Conservation (phyloP, 768 basidiomycete species). For the Hygrocybe coccinea region DNA sequence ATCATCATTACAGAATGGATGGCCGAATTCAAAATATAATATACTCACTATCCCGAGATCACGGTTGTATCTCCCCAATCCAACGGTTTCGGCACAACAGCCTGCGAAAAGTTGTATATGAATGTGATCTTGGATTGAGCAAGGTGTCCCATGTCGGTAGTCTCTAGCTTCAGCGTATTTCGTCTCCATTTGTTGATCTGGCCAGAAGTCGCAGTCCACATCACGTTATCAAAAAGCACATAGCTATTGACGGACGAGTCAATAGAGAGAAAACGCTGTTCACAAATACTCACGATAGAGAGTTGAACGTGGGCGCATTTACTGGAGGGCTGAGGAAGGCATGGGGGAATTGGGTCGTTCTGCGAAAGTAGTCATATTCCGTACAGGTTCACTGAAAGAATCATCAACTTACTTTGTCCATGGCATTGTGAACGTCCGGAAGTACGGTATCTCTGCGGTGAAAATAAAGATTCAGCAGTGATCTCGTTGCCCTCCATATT, state of each 20-base stretch:
- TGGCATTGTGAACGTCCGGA: conserved; percentile 60
- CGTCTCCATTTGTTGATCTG: conserved; percentile 67
- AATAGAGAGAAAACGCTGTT: background rate
- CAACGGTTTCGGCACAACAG: conserved; percentile 64
- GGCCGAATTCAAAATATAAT: background rate
- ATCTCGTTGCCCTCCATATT: background rate
- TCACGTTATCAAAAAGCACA: conserved; percentile 56
- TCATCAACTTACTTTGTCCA: conserved; percentile 44
- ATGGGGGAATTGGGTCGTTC: conserved; percentile 59
- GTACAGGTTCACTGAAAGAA: background rate
- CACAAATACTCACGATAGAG: conserved; percentile 41
- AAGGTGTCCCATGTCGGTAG: conserved; percentile 57
- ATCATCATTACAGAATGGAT: conserved; percentile 1
- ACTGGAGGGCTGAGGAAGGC: conserved; percentile 61
- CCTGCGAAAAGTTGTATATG: conserved; percentile 65
- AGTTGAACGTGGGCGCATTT: conserved; percentile 58
- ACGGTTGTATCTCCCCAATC: conserved; percentile 60
- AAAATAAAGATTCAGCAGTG: background rate
- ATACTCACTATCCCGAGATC: conserved; percentile 52
- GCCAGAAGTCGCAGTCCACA: conserved; percentile 61
- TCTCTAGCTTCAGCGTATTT: conserved; percentile 41
- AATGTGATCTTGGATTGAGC: conserved; percentile 58
- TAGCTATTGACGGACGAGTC: conserved; percentile 33
- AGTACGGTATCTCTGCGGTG: conserved; percentile 53
- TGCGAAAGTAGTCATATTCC: conserved; percentile 18